Conservation (phyloP, 768 basidiomycete genomes). For the Phanerochaete carnosa region DNA sequence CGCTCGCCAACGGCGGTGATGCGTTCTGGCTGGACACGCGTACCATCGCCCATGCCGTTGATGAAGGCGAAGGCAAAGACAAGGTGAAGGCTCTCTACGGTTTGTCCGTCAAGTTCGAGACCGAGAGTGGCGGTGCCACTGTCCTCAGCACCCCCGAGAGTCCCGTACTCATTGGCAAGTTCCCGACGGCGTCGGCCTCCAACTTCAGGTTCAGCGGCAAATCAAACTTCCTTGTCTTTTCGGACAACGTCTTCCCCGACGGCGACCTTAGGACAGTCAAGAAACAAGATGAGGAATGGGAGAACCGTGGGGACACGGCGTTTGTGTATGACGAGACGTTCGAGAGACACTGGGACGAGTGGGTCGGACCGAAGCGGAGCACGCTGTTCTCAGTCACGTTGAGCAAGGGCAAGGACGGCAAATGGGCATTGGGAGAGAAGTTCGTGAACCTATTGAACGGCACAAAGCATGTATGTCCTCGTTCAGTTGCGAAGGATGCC, state of each 20-base stretch:
- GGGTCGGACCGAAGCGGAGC: constrained; percentile 73
- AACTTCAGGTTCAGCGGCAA: constrained; percentile 66
- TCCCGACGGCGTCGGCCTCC: constrained; percentile 63
- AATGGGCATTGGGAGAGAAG: constrained; percentile 51
- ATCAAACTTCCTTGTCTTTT: constrained; percentile 75
- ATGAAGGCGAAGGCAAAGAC: constrained; percentile 43
- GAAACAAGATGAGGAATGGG: constrained; percentile 68
- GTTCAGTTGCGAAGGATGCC: too few species aligned
- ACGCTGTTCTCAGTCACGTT: constrained; percentile 66
- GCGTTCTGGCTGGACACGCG: constrained; percentile 75
- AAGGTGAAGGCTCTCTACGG: constrained; percentile 57
- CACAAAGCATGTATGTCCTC: constrained; percentile 60
- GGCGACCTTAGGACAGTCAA: constrained; percentile 66
- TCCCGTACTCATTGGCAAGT: constrained; percentile 52
- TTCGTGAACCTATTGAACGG: constrained; percentile 62
- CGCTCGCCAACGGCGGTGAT: constrained; percentile 67
- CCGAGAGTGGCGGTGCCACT: constrained; percentile 21
- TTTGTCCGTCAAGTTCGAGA: constrained; percentile 47
- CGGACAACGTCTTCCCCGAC: constrained; percentile 77
- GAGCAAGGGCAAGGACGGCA: constrained; percentile 39
- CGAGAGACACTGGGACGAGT: constrained; percentile 57
- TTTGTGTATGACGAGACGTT: constrained; percentile 45
- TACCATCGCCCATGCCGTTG: constrained; percentile 69
- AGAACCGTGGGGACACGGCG: constrained; percentile 70
- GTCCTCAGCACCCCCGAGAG: constrained; percentile 34